These are phyloP conservation scores for Peronospora destructor DNA, from an alignment of 352 stramenopile genomes.

Conservation along the genomic window DNA sequence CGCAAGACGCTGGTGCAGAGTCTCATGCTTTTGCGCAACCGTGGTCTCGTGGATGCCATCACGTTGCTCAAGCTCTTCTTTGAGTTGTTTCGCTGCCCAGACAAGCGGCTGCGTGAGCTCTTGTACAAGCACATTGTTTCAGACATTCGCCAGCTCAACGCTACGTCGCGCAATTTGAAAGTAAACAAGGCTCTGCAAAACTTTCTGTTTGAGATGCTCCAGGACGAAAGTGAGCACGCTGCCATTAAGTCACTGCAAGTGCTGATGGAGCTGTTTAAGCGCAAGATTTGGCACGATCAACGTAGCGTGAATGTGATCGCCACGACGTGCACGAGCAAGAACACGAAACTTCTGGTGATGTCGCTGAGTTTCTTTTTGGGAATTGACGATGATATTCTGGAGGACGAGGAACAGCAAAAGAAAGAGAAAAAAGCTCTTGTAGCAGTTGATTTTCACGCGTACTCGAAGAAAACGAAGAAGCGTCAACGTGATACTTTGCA, in stretches of 20 bases:
- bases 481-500: slow-evolving; percentile 78
- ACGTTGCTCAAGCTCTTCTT: slow-evolving; percentile 94
- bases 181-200: slow-evolving; percentile 94
- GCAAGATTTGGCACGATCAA: slow-evolving; percentile 95
- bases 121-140: slow-evolving; percentile 95
- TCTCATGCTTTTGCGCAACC: slow-evolving; percentile 95
- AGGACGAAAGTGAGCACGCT: slow-evolving; percentile 80
- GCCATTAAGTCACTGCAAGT: slow-evolving; percentile 89
- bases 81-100: slow-evolving; percentile 92
- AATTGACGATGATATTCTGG: slow-evolving; percentile 95
- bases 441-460: slow-evolving; percentile 89
- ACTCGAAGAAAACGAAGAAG: slow-evolving; percentile 96
- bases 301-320: slow-evolving; percentile 96
- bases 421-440: slow-evolving; percentile 77
- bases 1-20: slow-evolving; percentile 92
- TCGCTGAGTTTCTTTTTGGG: slow-evolving; percentile 97
- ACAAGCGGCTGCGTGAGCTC: slow-evolving; percentile 93
- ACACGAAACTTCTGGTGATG: slow-evolving; percentile 84
- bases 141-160: slow-evolving; percentile 86
- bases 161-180: slow-evolving; percentile 91
- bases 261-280: slow-evolving; percentile 94
- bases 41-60: slow-evolving; percentile 87
- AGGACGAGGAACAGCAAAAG: slow-evolving; percentile 92
- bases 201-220: slow-evolving; percentile 93
- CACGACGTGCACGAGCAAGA: slow-evolving; percentile 83